These are phyloP conservation scores for Wickerhamiella nectarea DNA, from an alignment of 805 yeast species.

Conservation along the genomic window DNA sequence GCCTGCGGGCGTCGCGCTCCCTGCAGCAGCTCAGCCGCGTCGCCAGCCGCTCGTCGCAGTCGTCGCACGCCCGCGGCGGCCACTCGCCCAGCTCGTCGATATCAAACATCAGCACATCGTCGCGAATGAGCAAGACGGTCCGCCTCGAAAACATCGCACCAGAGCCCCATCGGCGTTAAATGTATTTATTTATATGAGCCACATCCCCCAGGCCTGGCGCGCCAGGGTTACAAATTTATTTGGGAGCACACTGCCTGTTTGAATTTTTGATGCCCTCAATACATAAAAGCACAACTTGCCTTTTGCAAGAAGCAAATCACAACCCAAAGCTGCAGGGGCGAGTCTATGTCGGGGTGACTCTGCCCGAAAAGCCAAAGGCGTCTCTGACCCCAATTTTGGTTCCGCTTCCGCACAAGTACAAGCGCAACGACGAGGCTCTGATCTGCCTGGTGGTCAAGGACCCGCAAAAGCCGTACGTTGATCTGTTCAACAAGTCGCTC, in stretches of 20 bases:
- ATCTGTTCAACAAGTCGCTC: constrained; percentile 6
- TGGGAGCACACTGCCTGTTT: too few relatives aligned
- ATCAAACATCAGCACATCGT: background rate
- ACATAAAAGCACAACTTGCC: constrained; percentile 10
- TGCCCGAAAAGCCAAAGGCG: constrained; percentile 12
- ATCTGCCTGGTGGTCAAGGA: constrained; percentile 20
- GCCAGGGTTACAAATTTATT: too few relatives aligned
- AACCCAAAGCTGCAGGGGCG: constrained; percentile 16
- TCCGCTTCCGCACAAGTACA: constrained; percentile 17
- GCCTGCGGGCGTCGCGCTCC: constrained; percentile 4
- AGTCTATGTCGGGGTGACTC: constrained; percentile 15
- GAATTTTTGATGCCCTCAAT: background rate
- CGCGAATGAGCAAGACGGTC: background rate
- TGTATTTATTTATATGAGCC: too few relatives aligned
- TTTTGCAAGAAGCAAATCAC: constrained; percentile 12
- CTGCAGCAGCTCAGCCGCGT: constrained; percentile 5
- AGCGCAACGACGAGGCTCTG: constrained; percentile 15
- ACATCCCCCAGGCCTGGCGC: too few relatives aligned
- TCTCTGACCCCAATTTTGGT: constrained; percentile 13
- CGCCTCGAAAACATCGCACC: constrained; percentile 3
- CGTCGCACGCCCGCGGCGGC: constrained; percentile 3
- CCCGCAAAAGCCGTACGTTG: constrained; percentile 12
- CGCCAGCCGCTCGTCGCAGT: constrained; percentile 3
- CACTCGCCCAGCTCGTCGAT: constrained; percentile 5
- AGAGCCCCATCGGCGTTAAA: background rate